Conservation (phyloP, 2,329 filamentous ascomycete genomes). For the Aspergillus sp. region DNA sequence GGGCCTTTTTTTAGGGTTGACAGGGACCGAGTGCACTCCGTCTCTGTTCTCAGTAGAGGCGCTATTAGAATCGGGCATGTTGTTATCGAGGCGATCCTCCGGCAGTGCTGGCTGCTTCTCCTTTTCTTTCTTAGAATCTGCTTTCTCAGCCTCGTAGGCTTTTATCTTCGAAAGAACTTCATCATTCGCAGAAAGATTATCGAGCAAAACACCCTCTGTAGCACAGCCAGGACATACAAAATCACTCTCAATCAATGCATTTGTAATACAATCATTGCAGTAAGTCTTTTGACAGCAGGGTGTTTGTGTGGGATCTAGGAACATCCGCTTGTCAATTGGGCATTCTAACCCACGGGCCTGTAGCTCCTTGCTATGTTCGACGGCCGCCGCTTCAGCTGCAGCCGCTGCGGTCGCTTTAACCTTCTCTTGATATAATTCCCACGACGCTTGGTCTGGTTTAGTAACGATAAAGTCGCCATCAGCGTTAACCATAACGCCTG, state of each 20-base stretch:
- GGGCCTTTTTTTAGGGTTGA: conserved; percentile 71
- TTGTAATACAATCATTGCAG: conserved; percentile 99
- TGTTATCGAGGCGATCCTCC: conserved; percentile 22
- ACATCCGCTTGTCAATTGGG: conserved; percentile 95
- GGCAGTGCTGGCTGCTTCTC: conserved; percentile 34
- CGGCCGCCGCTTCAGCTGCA: conserved; percentile 74
- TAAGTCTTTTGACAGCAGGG: conserved; percentile 98
- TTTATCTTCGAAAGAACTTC: conserved; percentile 77
- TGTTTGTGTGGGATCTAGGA: conserved; percentile 98
- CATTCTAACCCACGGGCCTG: conserved; percentile 88
- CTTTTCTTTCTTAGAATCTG: conserved; percentile 45
- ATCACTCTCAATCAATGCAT: conserved; percentile 97
- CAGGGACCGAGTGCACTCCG: conserved; percentile 30
- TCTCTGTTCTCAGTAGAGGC: conserved; percentile 14
- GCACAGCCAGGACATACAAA: conserved; percentile 92
- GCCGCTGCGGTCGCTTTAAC: conserved; percentile 81
- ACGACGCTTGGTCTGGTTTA: conserved; percentile 90
- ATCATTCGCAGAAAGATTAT: conserved; percentile 82
- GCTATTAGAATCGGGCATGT: conserved; percentile 17
- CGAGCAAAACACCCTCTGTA: conserved; percentile 86
- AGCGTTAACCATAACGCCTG: conserved; percentile 95
- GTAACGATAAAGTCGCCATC: conserved; percentile 97
- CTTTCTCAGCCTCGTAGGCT: conserved; percentile 63
- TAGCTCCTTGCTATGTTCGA: conserved; percentile 79
- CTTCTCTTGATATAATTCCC: conserved; percentile 96